Evolutionary conservation across 1,284 basidiomycete genomes (phyloP).

Genomic region (Cystobasidium sp.): DNA sequence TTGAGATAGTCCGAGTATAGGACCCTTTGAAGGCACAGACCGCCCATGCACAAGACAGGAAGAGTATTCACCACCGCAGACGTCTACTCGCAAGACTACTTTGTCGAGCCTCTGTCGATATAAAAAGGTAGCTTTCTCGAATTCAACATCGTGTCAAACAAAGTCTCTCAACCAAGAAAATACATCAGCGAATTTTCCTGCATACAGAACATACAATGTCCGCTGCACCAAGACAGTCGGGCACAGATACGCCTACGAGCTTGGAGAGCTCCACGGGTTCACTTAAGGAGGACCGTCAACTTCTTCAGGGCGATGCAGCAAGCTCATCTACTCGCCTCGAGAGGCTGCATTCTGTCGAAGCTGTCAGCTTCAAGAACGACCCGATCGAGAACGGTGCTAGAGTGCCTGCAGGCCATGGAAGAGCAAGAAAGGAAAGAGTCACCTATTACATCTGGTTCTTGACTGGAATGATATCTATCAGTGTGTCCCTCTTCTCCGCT

Average conservation of each 20-base stretch:
- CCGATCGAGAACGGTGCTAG: slow-evolving; percentile 1
- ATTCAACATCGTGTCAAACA: slow-evolving; percentile 1
- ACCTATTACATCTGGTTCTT: slow-evolving; percentile 40
- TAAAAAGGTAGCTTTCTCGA: neutral
- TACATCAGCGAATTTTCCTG: neutral
- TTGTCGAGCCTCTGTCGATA: slow-evolving; percentile 19
- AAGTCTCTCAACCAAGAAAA: neutral
- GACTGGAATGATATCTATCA: slow-evolving; percentile 40
- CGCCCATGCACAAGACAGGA: slow-evolving; percentile 38
- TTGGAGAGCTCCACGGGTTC: slow-evolving; percentile 19
- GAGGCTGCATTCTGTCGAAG: slow-evolving; percentile 27
- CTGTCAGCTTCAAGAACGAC: neutral
- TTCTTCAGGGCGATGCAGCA: neutral
- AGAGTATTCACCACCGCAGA: slow-evolving; percentile 7
- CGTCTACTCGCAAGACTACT: slow-evolving; percentile 36
- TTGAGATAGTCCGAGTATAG: neutral
- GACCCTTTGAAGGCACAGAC: neutral
- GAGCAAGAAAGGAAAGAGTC: slow-evolving; percentile 15
- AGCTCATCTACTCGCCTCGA: slow-evolving; percentile 18
- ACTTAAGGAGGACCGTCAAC: slow-evolving; percentile 28
- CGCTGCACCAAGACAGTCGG: neutral
- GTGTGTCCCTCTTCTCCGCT: neutral
- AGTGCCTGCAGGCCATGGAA: neutral
- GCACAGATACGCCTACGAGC: slow-evolving; percentile 19
- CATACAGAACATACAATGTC: neutral